Percentiles rank a stretch among this genome's conserved stretches.
phyloP scores from a whole-genome alignment of 805 yeast genomes.

The Wickerhamiella spandovensis region DNA sequence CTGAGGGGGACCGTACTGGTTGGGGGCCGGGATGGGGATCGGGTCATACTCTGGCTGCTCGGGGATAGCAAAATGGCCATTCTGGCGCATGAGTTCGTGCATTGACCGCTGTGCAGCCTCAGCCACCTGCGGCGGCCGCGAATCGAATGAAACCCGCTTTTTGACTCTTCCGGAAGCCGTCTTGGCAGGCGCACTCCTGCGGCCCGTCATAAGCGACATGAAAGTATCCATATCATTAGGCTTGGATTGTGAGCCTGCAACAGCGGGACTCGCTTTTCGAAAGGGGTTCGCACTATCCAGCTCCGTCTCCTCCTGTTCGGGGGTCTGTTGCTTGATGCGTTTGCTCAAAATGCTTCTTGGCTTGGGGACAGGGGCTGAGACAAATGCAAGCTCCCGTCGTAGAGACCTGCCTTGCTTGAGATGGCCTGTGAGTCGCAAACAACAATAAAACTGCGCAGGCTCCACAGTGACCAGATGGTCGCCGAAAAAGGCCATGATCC shows the following conservation, averaged over 20 bases:
- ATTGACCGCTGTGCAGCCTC: constrained; percentile 28
- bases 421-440: constrained; percentile 68
- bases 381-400: constrained; percentile 24
- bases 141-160: constrained; percentile 26
- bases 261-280: not conserved
- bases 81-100: constrained; percentile 26
- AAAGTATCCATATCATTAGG: constrained; percentile 69
- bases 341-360: constrained; percentile 70
- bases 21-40: constrained; percentile 11
- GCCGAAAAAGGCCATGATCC: constrained; percentile 22
- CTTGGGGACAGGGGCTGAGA: constrained; percentile 54
- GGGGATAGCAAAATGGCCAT: constrained; percentile 11
- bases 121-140: constrained; percentile 27
- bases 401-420: constrained; percentile 40
- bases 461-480: constrained; percentile 41
- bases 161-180: constrained; percentile 14
- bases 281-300: constrained; percentile 18
- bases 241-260: constrained; percentile 21
- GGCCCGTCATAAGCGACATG: constrained; percentile 72
- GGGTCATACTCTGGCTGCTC: constrained; percentile 15
- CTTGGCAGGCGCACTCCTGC: constrained; percentile 2
- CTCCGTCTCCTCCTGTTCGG: not conserved
- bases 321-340: constrained; percentile 21
- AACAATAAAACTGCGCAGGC: constrained; percentile 84
- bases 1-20: constrained; percentile 12